These are phyloP conservation scores for Pigoraptor vietnamica DNA, from an alignment of 78 protist species.

Conservation along the genomic window DNA sequence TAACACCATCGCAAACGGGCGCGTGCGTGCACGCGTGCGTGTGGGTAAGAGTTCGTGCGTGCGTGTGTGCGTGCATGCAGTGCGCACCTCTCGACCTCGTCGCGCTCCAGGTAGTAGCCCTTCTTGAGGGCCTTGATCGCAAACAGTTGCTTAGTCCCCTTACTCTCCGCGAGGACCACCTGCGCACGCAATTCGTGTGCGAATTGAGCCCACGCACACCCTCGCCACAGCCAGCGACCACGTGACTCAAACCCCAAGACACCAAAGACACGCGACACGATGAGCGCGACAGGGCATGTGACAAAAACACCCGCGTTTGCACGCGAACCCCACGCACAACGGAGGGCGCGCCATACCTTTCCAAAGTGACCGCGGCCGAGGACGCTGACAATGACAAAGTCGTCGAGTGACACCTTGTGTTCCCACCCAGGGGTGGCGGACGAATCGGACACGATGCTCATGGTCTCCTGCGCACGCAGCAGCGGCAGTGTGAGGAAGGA, in stretches of 20 bases:
- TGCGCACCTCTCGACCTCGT: slow-evolving; percentile 24
- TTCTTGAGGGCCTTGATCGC: slow-evolving; percentile 74
- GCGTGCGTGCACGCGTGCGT: background rate
- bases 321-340: background rate
- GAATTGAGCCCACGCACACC: background rate
- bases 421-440: background rate
- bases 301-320: background rate
- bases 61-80: background rate
- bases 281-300: no score
- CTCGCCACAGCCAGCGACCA: no score
- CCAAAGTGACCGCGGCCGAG: slow-evolving; percentile 64
- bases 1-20: background rate
- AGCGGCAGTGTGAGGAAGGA: background rate
- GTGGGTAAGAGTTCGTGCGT: background rate
- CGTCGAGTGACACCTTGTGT: slow-evolving; percentile 4
- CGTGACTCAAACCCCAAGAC: no score
- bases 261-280: no score
- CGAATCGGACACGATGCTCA: background rate
- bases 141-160: background rate
- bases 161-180: slow-evolving; percentile 14
- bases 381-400: slow-evolving; percentile 40
- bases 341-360: background rate
- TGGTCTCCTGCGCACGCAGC: background rate
- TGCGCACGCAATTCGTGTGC: no score
- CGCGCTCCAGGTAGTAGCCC: slow-evolving; percentile 22